Conservation (phyloP, 2,329 filamentous ascomycete species). For the Microdochium nivale region DNA sequence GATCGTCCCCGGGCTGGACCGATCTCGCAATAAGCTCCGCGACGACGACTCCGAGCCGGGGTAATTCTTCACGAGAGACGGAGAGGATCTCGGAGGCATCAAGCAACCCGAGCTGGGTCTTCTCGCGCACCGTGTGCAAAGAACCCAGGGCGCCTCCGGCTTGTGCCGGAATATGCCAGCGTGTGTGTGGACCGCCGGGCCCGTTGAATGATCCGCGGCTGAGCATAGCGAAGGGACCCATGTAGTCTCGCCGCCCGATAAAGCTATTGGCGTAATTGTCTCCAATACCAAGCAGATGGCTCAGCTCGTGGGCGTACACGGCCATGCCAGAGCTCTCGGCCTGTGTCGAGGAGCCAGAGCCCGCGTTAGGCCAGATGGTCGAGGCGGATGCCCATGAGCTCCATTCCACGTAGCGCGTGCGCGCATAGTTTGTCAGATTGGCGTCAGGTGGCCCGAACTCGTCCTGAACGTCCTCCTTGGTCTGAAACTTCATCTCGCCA, state of each 20-base stretch:
- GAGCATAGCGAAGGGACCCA: slow-evolving; percentile 45
- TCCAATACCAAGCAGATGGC: slow-evolving; percentile 40
- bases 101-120: slow-evolving; percentile 40
- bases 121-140: slow-evolving; percentile 43
- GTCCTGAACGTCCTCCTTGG: slow-evolving; percentile 35
- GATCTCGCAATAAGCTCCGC: slow-evolving; percentile 37
- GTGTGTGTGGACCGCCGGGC: slow-evolving; percentile 41
- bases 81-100: slow-evolving; percentile 31
- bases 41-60: slow-evolving; percentile 31
- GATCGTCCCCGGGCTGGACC: slow-evolving; percentile 26
- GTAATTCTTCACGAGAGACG: slow-evolving; percentile 32
- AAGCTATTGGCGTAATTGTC: slow-evolving; percentile 50
- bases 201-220: slow-evolving; percentile 43
- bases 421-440: slow-evolving; percentile 32
- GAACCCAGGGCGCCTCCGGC: slow-evolving; percentile 40
- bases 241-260: slow-evolving; percentile 34
- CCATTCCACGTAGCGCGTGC: slow-evolving; percentile 44
- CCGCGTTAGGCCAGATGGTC: slow-evolving; percentile 44
- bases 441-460: slow-evolving; percentile 39
- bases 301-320: slow-evolving; percentile 44
- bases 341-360: slow-evolving; percentile 41
- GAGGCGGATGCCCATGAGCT: slow-evolving; percentile 42
- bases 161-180: slow-evolving; percentile 41
- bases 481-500: slow-evolving; percentile 42
- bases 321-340: slow-evolving; percentile 43